Base-by-base conservation (phyloP, 2,329 filamentous ascomycete genomes). In the Lachnellula arida region DNA sequence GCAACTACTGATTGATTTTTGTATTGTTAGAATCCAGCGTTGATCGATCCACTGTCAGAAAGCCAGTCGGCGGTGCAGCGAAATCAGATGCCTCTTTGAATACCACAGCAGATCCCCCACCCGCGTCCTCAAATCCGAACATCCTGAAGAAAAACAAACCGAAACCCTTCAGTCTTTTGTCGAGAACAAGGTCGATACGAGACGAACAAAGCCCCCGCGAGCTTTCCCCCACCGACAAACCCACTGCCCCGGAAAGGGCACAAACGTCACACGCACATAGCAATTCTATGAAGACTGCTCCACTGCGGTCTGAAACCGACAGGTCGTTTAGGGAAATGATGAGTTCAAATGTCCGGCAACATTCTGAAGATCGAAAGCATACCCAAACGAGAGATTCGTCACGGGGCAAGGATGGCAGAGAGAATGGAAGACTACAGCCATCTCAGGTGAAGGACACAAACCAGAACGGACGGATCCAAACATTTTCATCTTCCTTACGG, bases 241-340 rank as follows among this genome's bases (percentile, higher is more conserved):
- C 55, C 23, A 39, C 54, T 7, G 62, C 64, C 46, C 61, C 75
- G 73, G 64, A 73, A 70, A 61, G 73, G 71, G 51, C 75, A 74
- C 63, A 73, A 70, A 61, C 73, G 70, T 52, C 56, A 52, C 54
- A 62, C 37, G 35, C 54, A 35, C 58, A 59, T 28, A 72, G 72
- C 9, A 72, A 74, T 28, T 74, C 78, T 15, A 74, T 84, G 51
- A 86, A 80, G 68, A 85, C 86, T 1, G 82, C 88, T 9, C 84
- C 87, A 1, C 71, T 85, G 35, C 80, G 61, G 46, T 15, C 61
- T 15, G 65, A 83, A 39, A 81, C 83, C 64, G 89, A 67, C 55
- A 81, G 85, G 63, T 79, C 84, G 3, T 84, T 86, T 65, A 81
- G 82, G 63, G 81, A 87, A 46, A 86, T 87, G 74, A 86, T 89